Evolutionary conservation across 495 filamentous ascomycete species (phyloP).

Genomic region (Hypoxylon trugodes): DNA sequence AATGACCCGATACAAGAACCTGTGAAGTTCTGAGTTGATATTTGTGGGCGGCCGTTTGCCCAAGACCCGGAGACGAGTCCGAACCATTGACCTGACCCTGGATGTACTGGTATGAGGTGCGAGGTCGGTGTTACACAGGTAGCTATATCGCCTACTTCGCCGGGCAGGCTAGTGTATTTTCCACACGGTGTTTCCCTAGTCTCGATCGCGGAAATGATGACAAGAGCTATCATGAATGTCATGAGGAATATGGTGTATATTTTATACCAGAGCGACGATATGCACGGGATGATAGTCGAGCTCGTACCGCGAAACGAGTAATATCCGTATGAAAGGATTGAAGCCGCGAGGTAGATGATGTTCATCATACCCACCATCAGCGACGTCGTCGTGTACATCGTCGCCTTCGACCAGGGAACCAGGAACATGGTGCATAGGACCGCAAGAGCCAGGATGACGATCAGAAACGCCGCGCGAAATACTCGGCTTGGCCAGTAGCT

Average conservation of each 20-base stretch:
- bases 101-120: not conserved
- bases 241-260: not conserved
- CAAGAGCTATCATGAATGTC: not conserved
- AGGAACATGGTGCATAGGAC: not conserved
- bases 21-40: slow-evolving; percentile 1
- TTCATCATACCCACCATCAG: not conserved
- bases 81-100: not conserved
- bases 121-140: not conserved
- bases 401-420: not conserved
- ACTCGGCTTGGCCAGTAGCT: slow-evolving; percentile 11
- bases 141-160: not conserved
- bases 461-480: not conserved
- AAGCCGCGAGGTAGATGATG: not conserved
- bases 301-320: slow-evolving; percentile 11
- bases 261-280: slow-evolving; percentile 17
- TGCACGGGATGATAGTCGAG: slow-evolving; percentile 26
- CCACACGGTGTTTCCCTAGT: slow-evolving; percentile 4
- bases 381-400: slow-evolving; percentile 17
- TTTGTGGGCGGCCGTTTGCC: not conserved
- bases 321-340: slow-evolving; percentile 14
- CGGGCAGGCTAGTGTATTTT: slow-evolving; percentile 3
- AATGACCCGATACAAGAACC: slow-evolving; percentile 23
- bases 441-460: not conserved
- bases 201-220: slow-evolving; percentile 25
- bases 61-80: not conserved